Base-by-base conservation (phyloP, 768 basidiomycete species). In the Suillus plorans region DNA sequence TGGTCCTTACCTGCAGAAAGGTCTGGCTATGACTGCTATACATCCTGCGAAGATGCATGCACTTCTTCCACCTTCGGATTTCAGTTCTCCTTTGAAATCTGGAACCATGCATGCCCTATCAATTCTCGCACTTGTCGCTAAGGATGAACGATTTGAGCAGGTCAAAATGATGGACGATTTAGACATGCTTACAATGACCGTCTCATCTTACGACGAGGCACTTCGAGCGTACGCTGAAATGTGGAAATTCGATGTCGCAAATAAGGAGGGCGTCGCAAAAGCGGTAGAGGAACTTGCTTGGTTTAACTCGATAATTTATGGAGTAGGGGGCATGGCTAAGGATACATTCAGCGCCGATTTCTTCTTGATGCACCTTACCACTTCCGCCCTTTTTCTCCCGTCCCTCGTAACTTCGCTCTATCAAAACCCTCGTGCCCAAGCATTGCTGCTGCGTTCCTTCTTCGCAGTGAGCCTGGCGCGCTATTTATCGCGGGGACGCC, bases 331-430 rank as follows among this genome's bases (percentile, higher is more conserved):
- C 16, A 85, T 79, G 76, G 71, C 79, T 12, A 34, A 20, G 4
- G 57, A 66, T 31, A 63, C 55, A 83, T 88, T 89, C 78, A 84
- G 83, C 42, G 86, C 85, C 1, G 87, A 91, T 68, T 91, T 91
- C 77, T 84, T 86, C 77, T 66, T 89, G 22, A 86, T 89, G 82
- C 90, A 91, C 69, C 77, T 91, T 5, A 82, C 90, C 45, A 92
- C 90, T 0, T 89, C 89, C 5, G 80, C 85, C 4, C 69, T 89
- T 25, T 89, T 90, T 78, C 70, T 89, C 34, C 79, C 85, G 0
- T 83, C 88, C 1, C 63, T 86, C 50, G 68, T 82, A 41, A 79
- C 79, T 0, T 68, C 68, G 41, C 73, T 85, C 59, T 67, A 61
- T 68, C 70, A 67, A 60, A 68, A 61, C 22, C 69, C 67, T 7